Conservation (phyloP, 208 protist species). For the Crithidia thermophila region DNA sequence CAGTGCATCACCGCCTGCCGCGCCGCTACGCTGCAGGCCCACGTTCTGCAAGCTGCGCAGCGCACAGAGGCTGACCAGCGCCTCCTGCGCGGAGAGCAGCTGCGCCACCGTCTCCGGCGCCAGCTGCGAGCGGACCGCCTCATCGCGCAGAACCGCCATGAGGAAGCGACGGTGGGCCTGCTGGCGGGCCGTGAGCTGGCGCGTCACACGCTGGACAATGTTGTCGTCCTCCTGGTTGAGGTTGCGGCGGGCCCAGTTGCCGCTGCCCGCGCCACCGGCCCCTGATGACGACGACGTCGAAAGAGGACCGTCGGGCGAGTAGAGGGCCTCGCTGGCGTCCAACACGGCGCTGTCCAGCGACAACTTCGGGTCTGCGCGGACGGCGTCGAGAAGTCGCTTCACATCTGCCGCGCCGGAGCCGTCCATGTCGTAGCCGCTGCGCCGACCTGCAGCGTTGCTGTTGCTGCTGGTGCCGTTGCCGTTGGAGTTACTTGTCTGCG, state of each 20-base stretch:
- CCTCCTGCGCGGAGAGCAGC: constrained; percentile 75
- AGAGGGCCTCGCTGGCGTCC: constrained; percentile 27
- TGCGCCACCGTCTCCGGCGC: constrained; percentile 51
- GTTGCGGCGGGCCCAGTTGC: constrained; percentile 79
- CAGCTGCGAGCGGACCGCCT: constrained; percentile 35
- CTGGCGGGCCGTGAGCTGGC: constrained; percentile 60
- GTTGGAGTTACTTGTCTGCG: too few relatives aligned
- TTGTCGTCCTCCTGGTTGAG: constrained; percentile 76
- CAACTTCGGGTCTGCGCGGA: constrained; percentile 50
- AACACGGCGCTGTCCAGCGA: constrained; percentile 73
- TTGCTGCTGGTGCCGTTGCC: neutral
- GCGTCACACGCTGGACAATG: constrained; percentile 73
- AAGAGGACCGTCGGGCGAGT: neutral
- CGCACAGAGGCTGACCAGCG: constrained; percentile 56
- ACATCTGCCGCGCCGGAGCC: constrained; percentile 20
- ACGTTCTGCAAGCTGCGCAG: constrained; percentile 83
- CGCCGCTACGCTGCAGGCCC: constrained; percentile 20
- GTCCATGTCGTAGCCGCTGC: constrained; percentile 17
- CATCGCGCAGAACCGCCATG: constrained; percentile 55
- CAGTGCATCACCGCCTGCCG: neutral
- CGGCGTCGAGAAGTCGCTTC: constrained; percentile 31
- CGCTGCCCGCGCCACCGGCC: neutral
- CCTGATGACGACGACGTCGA: neutral
- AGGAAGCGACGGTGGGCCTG: constrained; percentile 79
- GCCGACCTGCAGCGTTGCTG: too few relatives aligned